Evolutionary conservation across 2,329 filamentous ascomycete species (phyloP), one percentile per base, ranked within the genome.

Genomic region (Fusarium chuoi): DNA sequence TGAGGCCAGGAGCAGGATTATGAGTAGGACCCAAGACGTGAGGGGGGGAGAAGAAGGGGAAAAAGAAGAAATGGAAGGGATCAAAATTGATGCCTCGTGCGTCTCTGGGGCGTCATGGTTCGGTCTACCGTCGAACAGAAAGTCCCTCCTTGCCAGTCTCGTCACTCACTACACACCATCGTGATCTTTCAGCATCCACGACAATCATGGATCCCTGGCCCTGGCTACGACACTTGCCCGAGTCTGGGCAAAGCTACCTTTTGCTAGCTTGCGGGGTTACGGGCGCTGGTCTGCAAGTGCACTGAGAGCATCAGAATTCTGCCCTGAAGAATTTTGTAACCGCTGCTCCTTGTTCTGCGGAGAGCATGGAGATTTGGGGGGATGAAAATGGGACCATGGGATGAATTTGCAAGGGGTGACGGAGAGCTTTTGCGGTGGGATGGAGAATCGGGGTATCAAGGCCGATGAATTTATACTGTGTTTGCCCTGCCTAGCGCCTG

Each of bases 61-160:
- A 71, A 54, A 68, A 69, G 66, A 71, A 62, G 49, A 67, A 70
- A 67, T 69, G 60, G 55, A 69, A 68, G 59, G 62, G 71, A 65
- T 58, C 55, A 62, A 71, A 77, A 70, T 68, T 75, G 75, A 74
- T 76, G 70, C 69, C 73, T 75, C 70, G 73, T 70, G 67, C 59
- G 59, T 68, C 45, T 48, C 64, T 44, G 76, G 76, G 76, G 76
- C 73, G 76, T 77, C 77, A 78, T 78, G 76, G 76, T 77, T 78
- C 72, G 74, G 77, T 77, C 66, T 66, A 70, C 71, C 65, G 69
- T 60, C 71, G 56, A 74, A 56, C 68, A 74, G 36, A 75, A 75
- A 44, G 71, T 44, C 71, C 71, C 66, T 63, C 55, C 55, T 38
- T 48, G 39, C 63, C 44, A 59, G 38, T 54, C 54, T 65, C 44